phyloP scores from a whole-genome alignment of 768 basidiomycete genomes.

The Tulasnella sp. region DNA sequence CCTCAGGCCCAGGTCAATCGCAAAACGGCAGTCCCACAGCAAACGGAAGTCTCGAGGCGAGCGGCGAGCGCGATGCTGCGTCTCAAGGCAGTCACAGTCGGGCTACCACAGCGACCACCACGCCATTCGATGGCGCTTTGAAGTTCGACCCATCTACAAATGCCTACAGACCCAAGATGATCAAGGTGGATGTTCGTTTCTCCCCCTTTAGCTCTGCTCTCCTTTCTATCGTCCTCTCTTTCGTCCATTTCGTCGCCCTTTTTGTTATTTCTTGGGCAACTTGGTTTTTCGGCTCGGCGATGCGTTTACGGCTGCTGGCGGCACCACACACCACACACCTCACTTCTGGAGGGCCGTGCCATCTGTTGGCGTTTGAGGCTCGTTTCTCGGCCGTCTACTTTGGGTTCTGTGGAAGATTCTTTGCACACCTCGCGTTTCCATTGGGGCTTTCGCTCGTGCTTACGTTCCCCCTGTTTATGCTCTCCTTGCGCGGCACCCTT shows the following conservation, averaged over 20 bases:
- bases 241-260: not conserved
- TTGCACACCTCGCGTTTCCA: not conserved
- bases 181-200: constrained; percentile 12
- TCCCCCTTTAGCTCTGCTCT: not conserved
- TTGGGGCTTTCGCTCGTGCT: constrained; percentile 12
- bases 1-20: not conserved
- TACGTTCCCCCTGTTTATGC: not conserved
- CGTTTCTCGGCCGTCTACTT: not conserved
- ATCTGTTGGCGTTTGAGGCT: not conserved
- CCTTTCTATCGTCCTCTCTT: not conserved
- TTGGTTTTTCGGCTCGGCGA: not conserved
- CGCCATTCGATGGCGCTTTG: not conserved
- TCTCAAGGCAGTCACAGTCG: not conserved
- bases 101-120: not conserved
- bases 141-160: not conserved
- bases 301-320: constrained; percentile 3
- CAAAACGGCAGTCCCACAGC: not conserved
- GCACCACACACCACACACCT: constrained; percentile 6
- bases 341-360: not conserved
- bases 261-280: not conserved
- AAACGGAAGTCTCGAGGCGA: not conserved
- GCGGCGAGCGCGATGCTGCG: not conserved
- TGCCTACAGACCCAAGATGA: constrained; percentile 4
- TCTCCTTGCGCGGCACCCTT: not conserved
- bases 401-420: constrained; percentile 1